These are phyloP conservation scores for Colletotrichum salicis DNA, from an alignment of 2,329 filamentous ascomycete genomes.

Conservation along the genomic window DNA sequence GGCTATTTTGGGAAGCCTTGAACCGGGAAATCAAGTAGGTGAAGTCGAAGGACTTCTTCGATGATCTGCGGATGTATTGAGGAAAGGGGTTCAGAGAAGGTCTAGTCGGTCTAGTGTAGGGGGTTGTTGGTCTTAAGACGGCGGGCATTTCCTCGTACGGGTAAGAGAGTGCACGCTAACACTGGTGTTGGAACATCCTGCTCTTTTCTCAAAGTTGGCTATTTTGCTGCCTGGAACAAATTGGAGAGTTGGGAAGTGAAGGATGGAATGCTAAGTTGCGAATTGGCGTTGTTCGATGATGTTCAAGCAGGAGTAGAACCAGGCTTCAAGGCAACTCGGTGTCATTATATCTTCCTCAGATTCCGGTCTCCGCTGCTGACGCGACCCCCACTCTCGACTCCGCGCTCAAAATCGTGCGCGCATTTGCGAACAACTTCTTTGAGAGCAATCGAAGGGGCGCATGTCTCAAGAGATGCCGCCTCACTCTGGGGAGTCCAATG, in stretches of 20 bases:
- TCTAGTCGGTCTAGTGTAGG: not conserved
- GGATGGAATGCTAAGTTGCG: not conserved
- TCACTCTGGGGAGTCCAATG: conserved; percentile 17
- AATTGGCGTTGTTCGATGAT: not conserved
- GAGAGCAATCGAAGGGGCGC: not conserved
- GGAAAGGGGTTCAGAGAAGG: not conserved
- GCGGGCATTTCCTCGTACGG: not conserved
- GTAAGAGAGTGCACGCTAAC: conserved; percentile 18
- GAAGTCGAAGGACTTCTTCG: not conserved
- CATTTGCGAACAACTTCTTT: conserved; percentile 19
- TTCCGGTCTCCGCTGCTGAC: not conserved
- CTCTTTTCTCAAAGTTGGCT: conserved; percentile 1
- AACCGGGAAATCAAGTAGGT: not conserved
- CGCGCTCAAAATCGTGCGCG: not conserved
- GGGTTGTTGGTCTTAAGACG: not conserved
- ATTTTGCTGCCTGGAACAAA: not conserved
- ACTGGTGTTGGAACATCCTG: conserved; percentile 18
- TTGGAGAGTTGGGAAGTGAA: not conserved
- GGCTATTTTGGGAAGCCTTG: not conserved
- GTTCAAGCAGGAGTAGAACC: not conserved
- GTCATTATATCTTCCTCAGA: not conserved
- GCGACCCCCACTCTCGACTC: not conserved
- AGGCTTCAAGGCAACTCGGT: not conserved
- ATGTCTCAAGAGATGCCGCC: not conserved
- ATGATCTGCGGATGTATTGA: not conserved